phyloP scores from a whole-genome alignment of 306 rosid species.

The Lathyrus oleraceus region DNA sequence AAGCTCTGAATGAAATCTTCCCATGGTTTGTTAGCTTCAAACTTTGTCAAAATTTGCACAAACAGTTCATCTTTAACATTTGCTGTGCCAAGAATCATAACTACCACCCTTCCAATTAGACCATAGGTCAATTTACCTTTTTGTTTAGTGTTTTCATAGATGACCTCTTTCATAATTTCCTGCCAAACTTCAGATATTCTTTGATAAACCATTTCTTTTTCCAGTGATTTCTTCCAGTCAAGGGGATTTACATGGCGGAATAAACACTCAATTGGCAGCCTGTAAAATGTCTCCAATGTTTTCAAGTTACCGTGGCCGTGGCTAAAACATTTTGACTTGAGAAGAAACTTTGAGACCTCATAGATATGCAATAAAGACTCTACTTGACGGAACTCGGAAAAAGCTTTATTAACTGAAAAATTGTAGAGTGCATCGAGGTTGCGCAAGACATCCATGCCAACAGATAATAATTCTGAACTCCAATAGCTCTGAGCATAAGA shows the following conservation, averaged over 20 bases:
- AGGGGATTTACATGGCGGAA: slow-evolving; percentile 38
- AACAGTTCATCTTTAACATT: slow-evolving; percentile 29
- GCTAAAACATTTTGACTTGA: slow-evolving; percentile 36
- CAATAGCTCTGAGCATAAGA: slow-evolving; percentile 52
- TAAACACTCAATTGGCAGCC: slow-evolving; percentile 33
- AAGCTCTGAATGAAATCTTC: slow-evolving; percentile 43
- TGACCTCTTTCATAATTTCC: slow-evolving; percentile 32
- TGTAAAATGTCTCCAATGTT: slow-evolving; percentile 25
- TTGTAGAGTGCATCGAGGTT: slow-evolving; percentile 47
- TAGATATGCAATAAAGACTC: slow-evolving; percentile 45
- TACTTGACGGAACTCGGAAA: slow-evolving; percentile 33
- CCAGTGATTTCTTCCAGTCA: slow-evolving; percentile 46
- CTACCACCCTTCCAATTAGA: slow-evolving; percentile 53
- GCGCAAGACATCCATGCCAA: slow-evolving; percentile 54
- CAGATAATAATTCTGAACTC: slow-evolving; percentile 52
- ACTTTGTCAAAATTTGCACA: slow-evolving; percentile 16
- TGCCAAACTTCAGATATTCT: slow-evolving; percentile 41
- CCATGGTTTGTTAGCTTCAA: slow-evolving; percentile 46
- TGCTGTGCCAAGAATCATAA: slow-evolving; percentile 52
- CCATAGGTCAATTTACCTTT: slow-evolving; percentile 38
- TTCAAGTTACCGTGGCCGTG: background rate
- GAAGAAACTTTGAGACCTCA: slow-evolving; percentile 53
- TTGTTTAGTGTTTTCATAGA: slow-evolving; percentile 33
- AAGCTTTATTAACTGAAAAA: slow-evolving; percentile 17
- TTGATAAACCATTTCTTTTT: slow-evolving; percentile 44